A percentile compares a stretch with the other conserved stretches of the same genome.
Evolutionary conservation across 139 green algal species (phyloP).

Genomic region (Diplosphaera chodatii): DNA sequence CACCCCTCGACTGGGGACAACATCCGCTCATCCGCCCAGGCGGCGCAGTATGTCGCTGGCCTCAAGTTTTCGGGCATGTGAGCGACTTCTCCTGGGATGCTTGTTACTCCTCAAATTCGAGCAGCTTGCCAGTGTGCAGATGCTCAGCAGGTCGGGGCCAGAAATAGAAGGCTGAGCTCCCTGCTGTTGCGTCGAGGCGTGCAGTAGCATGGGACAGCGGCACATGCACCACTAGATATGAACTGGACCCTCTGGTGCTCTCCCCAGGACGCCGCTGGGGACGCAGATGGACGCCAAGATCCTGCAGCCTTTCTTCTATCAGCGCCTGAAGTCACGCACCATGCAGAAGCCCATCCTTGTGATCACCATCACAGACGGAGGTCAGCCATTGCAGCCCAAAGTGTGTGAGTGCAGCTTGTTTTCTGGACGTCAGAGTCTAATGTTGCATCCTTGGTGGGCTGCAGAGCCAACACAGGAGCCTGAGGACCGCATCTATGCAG

Average conservation of each 20-base stretch:
- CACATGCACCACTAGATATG: background rate
- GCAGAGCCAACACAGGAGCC: background rate
- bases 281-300: slow-evolving; percentile 15
- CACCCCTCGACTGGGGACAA: slow-evolving; percentile 5
- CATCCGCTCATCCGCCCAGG: background rate
- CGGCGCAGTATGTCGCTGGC: background rate
- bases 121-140: too few species aligned
- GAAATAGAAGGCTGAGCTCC: too few species aligned
- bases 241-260: too few species aligned
- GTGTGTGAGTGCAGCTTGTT: too few species aligned
- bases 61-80: background rate
- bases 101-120: background rate
- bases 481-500: slow-evolving; percentile 1
- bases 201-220: too few species aligned
- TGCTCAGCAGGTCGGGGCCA: background rate
- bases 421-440: too few species aligned
- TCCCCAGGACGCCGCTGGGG: slow-evolving; percentile 14
- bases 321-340: background rate
- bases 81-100: background rate
- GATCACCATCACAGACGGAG: slow-evolving; percentile 18
- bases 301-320: background rate
- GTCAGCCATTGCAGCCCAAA: too few species aligned
- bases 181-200: too few species aligned
- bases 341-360: slow-evolving; percentile 16
- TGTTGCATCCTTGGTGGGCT: background rate